Evolutionary conservation across 2,329 filamentous ascomycete species (phyloP), one percentile per base, ranked within the genome.

Genomic region (Fusarium veterinarium): DNA sequence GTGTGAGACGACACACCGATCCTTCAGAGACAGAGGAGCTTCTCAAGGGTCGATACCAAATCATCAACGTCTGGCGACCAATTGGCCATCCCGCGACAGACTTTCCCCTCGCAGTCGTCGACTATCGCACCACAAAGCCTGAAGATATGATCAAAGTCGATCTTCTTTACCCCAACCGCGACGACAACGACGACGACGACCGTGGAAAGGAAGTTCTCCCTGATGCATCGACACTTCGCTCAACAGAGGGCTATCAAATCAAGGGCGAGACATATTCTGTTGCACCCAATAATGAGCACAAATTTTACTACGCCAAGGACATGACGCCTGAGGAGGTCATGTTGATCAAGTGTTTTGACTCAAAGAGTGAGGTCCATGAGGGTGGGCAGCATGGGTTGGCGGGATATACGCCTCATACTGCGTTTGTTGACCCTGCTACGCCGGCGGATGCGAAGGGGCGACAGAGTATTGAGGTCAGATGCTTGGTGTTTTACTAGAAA

Each of bases 1-100:
- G 92, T 17, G 91, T 93, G 19, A 84, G 89, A 4, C 84, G 90
- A 2, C 91, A 93, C 0, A 83, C 87, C 0, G 80, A 73, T 2
- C 85, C 85, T 10, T 80, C 84, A 35, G 83, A 85, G 48, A 83
- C 84, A 0, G 81, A 84, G 3, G 79, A 81, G 4, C 57, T 79
- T n/a, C 41, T 79, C 48, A 73, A 69, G 37, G 71, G 77, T 1
- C 84, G 86, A 2, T 86, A 85, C 60, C 87, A 88, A 75, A 86
- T 89, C 71, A 88, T 89, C 80, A 89, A 89, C 69, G 84, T 85
- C 9, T 80, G 78, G 78, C 69, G 79, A 6, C 80, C 80, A 0
- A 82, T 82, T 40, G 68, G 70, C 3, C 72, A 78, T 33, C 67
- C 76, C 1, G 76, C 76, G 11, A 46, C 63, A 1, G 76, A 78